phyloP scores from a whole-genome alignment of 164 flowering plant species.

The Magnolia kwangsiensis region DNA sequence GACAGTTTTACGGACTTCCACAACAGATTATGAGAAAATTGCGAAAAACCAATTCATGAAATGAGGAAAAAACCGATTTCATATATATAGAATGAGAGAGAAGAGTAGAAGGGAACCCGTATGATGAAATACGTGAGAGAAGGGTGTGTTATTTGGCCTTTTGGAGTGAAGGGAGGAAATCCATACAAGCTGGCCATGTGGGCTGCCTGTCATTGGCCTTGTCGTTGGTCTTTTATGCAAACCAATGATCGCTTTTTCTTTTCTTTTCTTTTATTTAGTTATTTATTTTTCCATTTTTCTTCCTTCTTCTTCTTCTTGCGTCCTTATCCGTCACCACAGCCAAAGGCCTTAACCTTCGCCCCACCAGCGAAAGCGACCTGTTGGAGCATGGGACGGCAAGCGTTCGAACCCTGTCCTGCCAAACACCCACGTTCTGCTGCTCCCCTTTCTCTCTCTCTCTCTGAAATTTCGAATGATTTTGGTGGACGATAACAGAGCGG shows the following conservation, averaged over 20 bases:
- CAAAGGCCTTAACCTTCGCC: not conserved
- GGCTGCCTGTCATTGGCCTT: constrained; percentile 7
- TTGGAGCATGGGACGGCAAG: constrained; percentile 5
- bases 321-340: constrained; percentile 9
- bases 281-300: not conserved
- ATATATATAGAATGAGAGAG: not conserved
- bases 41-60: not conserved
- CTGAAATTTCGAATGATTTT: not conserved
- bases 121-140: not conserved
- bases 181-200: constrained; percentile 18
- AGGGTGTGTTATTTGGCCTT: no score
- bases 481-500: not conserved
- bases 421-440: constrained; percentile 8
- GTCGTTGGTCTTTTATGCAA: constrained; percentile 1
- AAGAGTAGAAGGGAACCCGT: not conserved
- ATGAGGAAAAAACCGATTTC: not conserved
- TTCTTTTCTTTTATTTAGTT: no score
- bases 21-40: not conserved
- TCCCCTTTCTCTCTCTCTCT: not conserved
- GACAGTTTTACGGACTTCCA: not conserved
- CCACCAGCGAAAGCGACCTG: constrained; percentile 7
- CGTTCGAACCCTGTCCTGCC: constrained; percentile 4
- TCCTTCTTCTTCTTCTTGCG: not conserved
- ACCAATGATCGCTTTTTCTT: not conserved
- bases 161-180: not conserved